These are phyloP conservation scores for Nepenthes alata DNA, from an alignment of 179 eudicot species.

Conservation along the genomic window DNA sequence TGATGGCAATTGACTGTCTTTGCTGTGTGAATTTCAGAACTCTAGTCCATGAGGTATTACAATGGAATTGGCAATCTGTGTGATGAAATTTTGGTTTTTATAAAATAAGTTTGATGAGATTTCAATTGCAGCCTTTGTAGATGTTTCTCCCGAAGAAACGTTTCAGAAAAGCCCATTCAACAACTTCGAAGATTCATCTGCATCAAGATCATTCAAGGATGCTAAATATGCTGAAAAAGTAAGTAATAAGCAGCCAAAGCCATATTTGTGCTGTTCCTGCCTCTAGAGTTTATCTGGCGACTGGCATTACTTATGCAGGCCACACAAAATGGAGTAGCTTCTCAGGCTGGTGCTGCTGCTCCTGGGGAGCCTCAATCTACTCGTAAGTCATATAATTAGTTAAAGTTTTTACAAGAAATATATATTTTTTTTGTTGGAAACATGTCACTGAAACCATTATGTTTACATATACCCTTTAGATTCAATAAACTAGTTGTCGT, in stretches of 20 bases:
- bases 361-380: conserved; percentile 36
- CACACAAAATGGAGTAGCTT: conserved; percentile 61
- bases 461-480: no score
- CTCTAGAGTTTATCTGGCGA: not conserved
- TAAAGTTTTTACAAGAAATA: no score
- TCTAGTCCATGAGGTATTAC: no score
- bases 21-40: no score
- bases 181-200: conserved; percentile 31
- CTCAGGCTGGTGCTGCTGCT: conserved; percentile 17
- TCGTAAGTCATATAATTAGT: conserved; percentile 24
- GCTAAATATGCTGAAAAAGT: conserved; percentile 34
- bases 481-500: no score
- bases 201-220: conserved; percentile 26
- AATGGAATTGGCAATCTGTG: not conserved
- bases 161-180: conserved; percentile 53
- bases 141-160: conserved; percentile 79
- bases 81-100: not conserved
- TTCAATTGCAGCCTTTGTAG: conserved; percentile 62
- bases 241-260: conserved; percentile 7
- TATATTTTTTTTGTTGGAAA: no score
- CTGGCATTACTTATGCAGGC: conserved; percentile 26
- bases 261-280: conserved; percentile 4
- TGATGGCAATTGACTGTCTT: no score
- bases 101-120: not conserved
- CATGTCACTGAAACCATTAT: no score